A percentile compares a stretch with the other conserved stretches of the same genome.
Evolutionary conservation across 352 stramenopile species (phyloP).

Genomic region (Pythium vanterpoolii): DNA sequence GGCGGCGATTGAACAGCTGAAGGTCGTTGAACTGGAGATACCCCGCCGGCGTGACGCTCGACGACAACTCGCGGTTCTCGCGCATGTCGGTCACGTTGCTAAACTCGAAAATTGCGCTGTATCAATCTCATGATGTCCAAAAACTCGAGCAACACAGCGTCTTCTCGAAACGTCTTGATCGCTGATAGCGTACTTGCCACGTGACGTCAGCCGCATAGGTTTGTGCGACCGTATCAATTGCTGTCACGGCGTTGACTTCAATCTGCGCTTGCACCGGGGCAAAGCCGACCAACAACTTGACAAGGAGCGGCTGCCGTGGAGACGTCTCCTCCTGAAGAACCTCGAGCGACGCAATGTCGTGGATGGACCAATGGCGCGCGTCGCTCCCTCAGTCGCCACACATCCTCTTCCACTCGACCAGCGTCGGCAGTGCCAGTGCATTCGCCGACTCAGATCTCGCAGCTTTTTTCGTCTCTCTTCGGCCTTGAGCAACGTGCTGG

Average conservation of each 20-base stretch:
- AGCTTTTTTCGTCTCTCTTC: background rate
- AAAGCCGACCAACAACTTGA: conserved; percentile 25
- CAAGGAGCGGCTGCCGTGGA: background rate
- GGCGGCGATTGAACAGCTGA: background rate
- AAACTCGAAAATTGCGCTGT: conserved; percentile 32
- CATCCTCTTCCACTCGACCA: conserved; percentile 65
- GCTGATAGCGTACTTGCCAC: conserved; percentile 27
- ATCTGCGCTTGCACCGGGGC: conserved; percentile 22
- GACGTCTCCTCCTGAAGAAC: no score
- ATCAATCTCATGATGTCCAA: conserved; percentile 31
- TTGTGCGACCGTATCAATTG: conserved; percentile 28
- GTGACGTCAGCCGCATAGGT: conserved; percentile 32
- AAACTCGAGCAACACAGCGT: conserved; percentile 27
- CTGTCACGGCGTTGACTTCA: conserved; percentile 24
- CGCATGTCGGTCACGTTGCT: conserved; percentile 25
- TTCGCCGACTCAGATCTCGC: background rate
- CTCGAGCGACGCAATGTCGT: conserved; percentile 24
- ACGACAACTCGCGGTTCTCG: conserved; percentile 9
- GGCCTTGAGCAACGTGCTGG: background rate
- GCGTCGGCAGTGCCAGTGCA: conserved; percentile 11
- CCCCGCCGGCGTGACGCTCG: conserved; percentile 9
- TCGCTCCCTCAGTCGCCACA: conserved; percentile 36
- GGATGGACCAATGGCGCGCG: conserved; percentile 50
- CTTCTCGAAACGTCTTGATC: conserved; percentile 30
- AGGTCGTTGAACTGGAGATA: conserved; percentile 3